phyloP scores from a whole-genome alignment of 83 land plant species.

The Thuja plicata region DNA sequence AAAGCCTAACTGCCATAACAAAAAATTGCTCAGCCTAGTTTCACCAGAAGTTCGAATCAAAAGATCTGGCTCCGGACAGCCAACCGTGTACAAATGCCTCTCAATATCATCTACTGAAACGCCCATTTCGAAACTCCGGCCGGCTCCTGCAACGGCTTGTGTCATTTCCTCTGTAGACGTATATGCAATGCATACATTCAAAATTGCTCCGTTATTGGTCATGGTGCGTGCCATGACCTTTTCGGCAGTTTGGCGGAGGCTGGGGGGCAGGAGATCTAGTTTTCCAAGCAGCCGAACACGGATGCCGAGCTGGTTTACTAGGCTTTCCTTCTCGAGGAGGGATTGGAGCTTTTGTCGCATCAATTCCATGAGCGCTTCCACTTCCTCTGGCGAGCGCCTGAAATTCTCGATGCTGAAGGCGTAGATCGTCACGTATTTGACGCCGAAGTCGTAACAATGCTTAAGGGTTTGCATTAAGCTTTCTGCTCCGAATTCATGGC shows the following conservation, averaged over 20 bases:
- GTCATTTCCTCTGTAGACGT: conserved; percentile 66
- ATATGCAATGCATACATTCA: conserved; percentile 63
- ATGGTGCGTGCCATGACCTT: conserved; percentile 43
- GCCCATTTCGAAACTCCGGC: conserved; percentile 8
- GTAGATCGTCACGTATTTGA: conserved; percentile 57
- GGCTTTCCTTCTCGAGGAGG: conserved; percentile 35
- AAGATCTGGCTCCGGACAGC: conserved; percentile 61
- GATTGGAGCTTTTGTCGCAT: conserved; percentile 56
- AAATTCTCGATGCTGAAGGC: conserved; percentile 84
- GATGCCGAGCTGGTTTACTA: conserved; percentile 32
- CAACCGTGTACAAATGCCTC: conserved; percentile 50
- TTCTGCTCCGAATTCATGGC: conserved; percentile 50
- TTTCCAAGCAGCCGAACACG: conserved; percentile 51
- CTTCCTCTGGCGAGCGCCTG: conserved; percentile 56
- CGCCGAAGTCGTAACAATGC: conserved; percentile 52
- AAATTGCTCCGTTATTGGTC: conserved; percentile 28
- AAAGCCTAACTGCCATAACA: conserved; percentile 64
- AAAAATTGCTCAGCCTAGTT: conserved; percentile 75
- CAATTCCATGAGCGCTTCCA: conserved; percentile 49
- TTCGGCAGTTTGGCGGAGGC: conserved; percentile 40
- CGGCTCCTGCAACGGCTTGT: conserved; percentile 32
- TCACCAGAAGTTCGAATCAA: conserved; percentile 76
- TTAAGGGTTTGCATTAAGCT: conserved; percentile 43
- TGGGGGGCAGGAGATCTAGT: conserved; percentile 35
- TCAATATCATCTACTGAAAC: conserved; percentile 42